Evolutionary conservation across 768 basidiomycete genomes (phyloP), one percentile per base, ranked within the genome.

Genomic region (Ramaria sp.): DNA sequence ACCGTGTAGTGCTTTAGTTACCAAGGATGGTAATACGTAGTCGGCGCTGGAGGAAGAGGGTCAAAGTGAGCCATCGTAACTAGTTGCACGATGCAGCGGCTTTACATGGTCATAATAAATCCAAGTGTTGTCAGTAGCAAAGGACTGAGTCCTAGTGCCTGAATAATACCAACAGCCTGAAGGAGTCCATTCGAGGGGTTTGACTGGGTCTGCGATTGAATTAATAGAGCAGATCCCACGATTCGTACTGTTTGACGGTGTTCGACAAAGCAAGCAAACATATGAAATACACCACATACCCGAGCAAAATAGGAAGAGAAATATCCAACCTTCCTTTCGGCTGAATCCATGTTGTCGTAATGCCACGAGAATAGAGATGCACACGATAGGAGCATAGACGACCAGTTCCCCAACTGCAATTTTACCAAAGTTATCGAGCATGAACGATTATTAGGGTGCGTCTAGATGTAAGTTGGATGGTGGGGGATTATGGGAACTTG

Each of bases 241-340:
- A 48, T 15, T 46, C 54, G 54, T n/a, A 56, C 54, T 56, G 31
- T 19, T 31, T 17, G 27, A 37, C 4, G 20, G n/a, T 6, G 12
- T 19, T 51, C 4, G 31, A 15, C 13, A n/a, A 15, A 10, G n/a
- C 33, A 15, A 37, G 13, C 3, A 30, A 31, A 37, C 2, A 10
- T 30, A 13, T n/a, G n/a, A 51, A 31, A 3, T 3, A 7, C 33
- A 27, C 15, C 6, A 57, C 80, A 64, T 60, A 83, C 84, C 68
- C 42, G 77, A 59, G 12, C 82, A 75, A 60, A 87, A 83, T 13
- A 84, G 66, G 46, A 78, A 71, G 19, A 86, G 72, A 60, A 79
- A 78, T 19, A 85, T 66, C 82, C 83, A 88, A 59, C 82, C 84
- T 30, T 75, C 79, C 65, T 83, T 77, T 43, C 75, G 72, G 56